phyloP scores from a whole-genome alignment of 2,329 filamentous ascomycete species.

The Fusarium guadeloupense region DNA sequence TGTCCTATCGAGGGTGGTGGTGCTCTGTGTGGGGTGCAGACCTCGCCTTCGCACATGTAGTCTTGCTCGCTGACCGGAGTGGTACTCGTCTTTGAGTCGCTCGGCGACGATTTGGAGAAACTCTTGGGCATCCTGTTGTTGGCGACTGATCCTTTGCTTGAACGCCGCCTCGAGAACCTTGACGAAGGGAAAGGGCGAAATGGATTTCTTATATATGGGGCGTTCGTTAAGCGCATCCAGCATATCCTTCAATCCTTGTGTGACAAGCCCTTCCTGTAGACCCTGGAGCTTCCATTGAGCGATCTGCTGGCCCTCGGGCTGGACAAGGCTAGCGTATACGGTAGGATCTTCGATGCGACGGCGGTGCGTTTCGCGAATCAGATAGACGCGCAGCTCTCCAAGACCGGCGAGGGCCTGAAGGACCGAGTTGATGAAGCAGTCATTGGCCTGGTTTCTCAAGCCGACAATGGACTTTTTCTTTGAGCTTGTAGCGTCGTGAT shows the following conservation, averaged over 20 bases:
- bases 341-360: constrained; percentile 80
- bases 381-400: constrained; percentile 86
- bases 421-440: constrained; percentile 96
- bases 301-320: constrained; percentile 54
- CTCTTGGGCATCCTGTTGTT: constrained; percentile 98
- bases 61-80: constrained; percentile 81
- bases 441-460: constrained; percentile 89
- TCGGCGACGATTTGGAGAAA: constrained; percentile 95
- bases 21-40: constrained; percentile 20
- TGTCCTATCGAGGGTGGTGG: constrained; percentile 25
- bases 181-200: constrained; percentile 87
- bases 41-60: constrained; percentile 58
- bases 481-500: constrained; percentile 73
- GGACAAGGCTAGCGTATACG: constrained; percentile 74
- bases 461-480: constrained; percentile 91
- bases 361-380: constrained; percentile 90
- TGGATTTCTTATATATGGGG: constrained; percentile 92
- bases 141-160: constrained; percentile 86
- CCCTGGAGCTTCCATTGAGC: constrained; percentile 70
- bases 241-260: constrained; percentile 88
- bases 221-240: constrained; percentile 92
- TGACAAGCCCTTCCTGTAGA: constrained; percentile 84
- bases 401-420: constrained; percentile 92
- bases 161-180: constrained; percentile 85
- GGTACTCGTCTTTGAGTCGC: constrained; percentile 91